A percentile compares a stretch with the other conserved stretches of the same genome.
Conservation (phyloP, 768 basidiomycete genomes). For the Neoboletus subvelutipes region DNA sequence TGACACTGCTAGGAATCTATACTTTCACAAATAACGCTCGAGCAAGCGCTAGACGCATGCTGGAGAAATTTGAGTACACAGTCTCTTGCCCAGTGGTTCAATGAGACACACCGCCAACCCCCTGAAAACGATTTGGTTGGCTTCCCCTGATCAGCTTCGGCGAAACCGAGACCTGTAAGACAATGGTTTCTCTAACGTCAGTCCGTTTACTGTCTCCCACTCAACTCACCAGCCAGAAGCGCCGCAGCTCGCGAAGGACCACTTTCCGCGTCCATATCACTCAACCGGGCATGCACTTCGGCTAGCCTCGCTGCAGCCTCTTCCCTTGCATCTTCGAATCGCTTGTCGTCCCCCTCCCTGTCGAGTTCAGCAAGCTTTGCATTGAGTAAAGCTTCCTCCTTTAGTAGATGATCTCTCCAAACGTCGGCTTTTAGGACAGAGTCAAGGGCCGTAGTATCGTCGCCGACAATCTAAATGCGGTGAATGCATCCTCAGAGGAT, state of each 20-base stretch:
- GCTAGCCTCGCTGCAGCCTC: conserved; percentile 78
- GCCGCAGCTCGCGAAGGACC: conserved; percentile 93
- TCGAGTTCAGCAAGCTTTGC: conserved; percentile 72
- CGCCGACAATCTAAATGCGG: conserved; percentile 71
- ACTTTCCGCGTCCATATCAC: conserved; percentile 99
- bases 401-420: conserved; percentile 90
- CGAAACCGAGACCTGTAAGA: conserved; percentile 80
- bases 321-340: conserved; percentile 82
- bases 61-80: conserved; percentile 26
- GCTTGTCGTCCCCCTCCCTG: conserved; percentile 69
- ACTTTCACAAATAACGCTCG: conserved; percentile 96
- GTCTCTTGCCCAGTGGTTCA: background rate
- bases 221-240: conserved; percentile 69
- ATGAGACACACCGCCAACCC: conserved; percentile 78
- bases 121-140: conserved; percentile 89
- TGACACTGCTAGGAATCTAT: background rate
- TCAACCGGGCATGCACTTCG: conserved; percentile 84
- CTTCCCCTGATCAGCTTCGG: conserved; percentile 79
- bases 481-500: background rate
- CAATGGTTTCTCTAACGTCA: background rate
- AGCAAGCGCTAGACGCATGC: conserved; percentile 95
- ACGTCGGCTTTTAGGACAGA: conserved; percentile 99
- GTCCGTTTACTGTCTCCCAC: background rate
- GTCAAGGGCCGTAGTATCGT: conserved; percentile 88
- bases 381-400: conserved; percentile 80